phyloP scores from a whole-genome alignment of 2,329 filamentous ascomycete genomes.

The Arthrobotrys conoides region DNA sequence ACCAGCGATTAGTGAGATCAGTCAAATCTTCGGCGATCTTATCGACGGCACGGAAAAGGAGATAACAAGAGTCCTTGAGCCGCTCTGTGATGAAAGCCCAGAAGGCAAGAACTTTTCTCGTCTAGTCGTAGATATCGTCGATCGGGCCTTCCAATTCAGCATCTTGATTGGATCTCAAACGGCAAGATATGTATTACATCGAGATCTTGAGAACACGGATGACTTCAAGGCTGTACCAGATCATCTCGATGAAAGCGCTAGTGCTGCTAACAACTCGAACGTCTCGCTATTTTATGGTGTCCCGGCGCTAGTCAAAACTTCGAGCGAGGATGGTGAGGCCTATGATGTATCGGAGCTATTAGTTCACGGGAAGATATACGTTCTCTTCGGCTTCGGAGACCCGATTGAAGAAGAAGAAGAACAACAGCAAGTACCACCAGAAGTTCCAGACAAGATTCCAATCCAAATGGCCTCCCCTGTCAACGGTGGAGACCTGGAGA shows the following conservation, averaged over 20 bases:
- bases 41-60: slow-evolving; percentile 31
- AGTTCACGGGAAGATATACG: slow-evolving; percentile 48
- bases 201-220: slow-evolving; percentile 2
- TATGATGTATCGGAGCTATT: slow-evolving; percentile 33
- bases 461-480: slow-evolving; percentile 53
- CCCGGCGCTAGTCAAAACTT: slow-evolving; percentile 44
- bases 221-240: slow-evolving; percentile 49
- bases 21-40: slow-evolving; percentile 14
- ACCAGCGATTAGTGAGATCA: slow-evolving; percentile 24
- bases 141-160: slow-evolving; percentile 44
- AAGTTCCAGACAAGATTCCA: slow-evolving; percentile 8
- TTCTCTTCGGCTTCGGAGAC: slow-evolving; percentile 31
- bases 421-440: background rate
- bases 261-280: slow-evolving; percentile 14
- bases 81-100: slow-evolving; percentile 41
- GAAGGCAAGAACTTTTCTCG: slow-evolving; percentile 33
- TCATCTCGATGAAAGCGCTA: slow-evolving; percentile 29
- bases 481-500: slow-evolving; percentile 43
- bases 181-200: slow-evolving; percentile 40
- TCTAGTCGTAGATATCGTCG: slow-evolving; percentile 45
- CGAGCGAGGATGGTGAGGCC: slow-evolving; percentile 47
- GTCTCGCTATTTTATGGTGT: slow-evolving; percentile 41
- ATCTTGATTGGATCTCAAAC: slow-evolving; percentile 54
- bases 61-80: slow-evolving; percentile 34
- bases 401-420: slow-evolving; percentile 26